These are phyloP conservation scores for Fusarium virguliforme DNA, from an alignment of 2,329 filamentous ascomycete species.

Conservation along the genomic window DNA sequence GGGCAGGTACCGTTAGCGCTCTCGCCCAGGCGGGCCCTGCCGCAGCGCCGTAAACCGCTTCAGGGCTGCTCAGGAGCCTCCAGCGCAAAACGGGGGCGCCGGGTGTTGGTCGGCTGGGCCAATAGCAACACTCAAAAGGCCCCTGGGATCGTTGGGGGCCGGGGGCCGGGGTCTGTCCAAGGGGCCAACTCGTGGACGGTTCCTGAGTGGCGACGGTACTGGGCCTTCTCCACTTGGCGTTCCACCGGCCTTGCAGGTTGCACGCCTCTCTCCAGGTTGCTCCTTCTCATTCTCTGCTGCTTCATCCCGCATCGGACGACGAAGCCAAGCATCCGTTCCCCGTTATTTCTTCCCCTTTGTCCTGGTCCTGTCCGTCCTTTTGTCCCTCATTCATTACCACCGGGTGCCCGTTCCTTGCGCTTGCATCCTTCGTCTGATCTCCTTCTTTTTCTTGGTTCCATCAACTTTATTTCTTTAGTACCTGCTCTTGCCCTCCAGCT, in stretches of 20 bases:
- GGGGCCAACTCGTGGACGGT: slow-evolving; percentile 25
- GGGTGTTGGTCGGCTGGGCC: slow-evolving; percentile 18
- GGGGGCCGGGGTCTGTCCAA: slow-evolving; percentile 10
- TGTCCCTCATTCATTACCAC: slow-evolving; percentile 32
- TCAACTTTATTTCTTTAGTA: slow-evolving; percentile 21
- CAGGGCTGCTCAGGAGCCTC: slow-evolving; percentile 23
- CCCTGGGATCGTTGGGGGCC: slow-evolving; percentile 28
- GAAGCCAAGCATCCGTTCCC: slow-evolving; percentile 15
- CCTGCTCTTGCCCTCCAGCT: slow-evolving; percentile 9
- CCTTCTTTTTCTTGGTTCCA: slow-evolving; percentile 37
- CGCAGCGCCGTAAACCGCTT: slow-evolving; percentile 41
- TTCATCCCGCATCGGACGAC: slow-evolving; percentile 39
- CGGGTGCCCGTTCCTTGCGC: slow-evolving; percentile 26
- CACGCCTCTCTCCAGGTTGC: slow-evolving; percentile 6
- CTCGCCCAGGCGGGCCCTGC: slow-evolving; percentile 47
- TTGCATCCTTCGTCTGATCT: slow-evolving; percentile 31
- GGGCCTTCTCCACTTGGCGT: slow-evolving; percentile 35
- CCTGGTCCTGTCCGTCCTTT: background rate
- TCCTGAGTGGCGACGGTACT: slow-evolving; percentile 46
- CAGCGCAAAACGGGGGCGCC: slow-evolving; percentile 32
- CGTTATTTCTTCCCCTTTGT: slow-evolving; percentile 26
- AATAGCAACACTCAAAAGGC: slow-evolving; percentile 21
- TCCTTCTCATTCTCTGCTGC: slow-evolving; percentile 34
- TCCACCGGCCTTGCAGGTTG: slow-evolving; percentile 1
- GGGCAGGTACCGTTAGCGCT: slow-evolving; percentile 19